Percentiles rank a stretch among this genome's conserved stretches.
phyloP scores from a whole-genome alignment of 257 asterid genomes.

The Solanum pimpinellifolium region DNA sequence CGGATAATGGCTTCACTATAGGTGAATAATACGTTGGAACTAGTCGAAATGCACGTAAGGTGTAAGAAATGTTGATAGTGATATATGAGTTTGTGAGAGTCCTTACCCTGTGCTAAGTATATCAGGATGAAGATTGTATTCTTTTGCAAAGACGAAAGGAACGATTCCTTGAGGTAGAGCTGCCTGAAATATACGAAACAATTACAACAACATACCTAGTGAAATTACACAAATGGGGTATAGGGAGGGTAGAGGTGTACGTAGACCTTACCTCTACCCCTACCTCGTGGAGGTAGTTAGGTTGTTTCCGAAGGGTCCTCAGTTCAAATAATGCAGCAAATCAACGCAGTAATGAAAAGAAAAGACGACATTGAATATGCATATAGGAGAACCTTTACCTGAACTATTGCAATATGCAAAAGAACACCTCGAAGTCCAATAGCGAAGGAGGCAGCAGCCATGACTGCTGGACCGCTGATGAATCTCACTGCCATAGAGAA shows the following conservation, averaged over 20 bases:
- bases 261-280: neutral
- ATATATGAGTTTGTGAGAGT: neutral
- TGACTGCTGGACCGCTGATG: slow-evolving; percentile 55
- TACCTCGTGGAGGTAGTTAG: neutral
- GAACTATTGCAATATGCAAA: slow-evolving; percentile 56
- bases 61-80: neutral
- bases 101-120: slow-evolving; percentile 69
- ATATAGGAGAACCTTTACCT: slow-evolving; percentile 15
- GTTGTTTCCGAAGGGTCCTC: neutral
- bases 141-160: slow-evolving; percentile 67
- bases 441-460: slow-evolving; percentile 67
- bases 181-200: slow-evolving; percentile 23
- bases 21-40: neutral
- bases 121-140: slow-evolving; percentile 59
- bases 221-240: neutral
- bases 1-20: neutral
- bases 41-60: neutral
- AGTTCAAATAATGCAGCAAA: neutral
- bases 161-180: slow-evolving; percentile 73
- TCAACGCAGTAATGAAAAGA: neutral
- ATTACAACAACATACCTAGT: neutral
- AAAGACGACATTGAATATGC: neutral
- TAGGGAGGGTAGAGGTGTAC: neutral
- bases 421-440: slow-evolving; percentile 56
- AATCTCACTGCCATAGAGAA: slow-evolving; percentile 58